Percentiles rank a stretch among this genome's conserved stretches.
Conservation (phyloP, 192 early-diverging fungal species). For the Linnemannia elongata region DNA sequence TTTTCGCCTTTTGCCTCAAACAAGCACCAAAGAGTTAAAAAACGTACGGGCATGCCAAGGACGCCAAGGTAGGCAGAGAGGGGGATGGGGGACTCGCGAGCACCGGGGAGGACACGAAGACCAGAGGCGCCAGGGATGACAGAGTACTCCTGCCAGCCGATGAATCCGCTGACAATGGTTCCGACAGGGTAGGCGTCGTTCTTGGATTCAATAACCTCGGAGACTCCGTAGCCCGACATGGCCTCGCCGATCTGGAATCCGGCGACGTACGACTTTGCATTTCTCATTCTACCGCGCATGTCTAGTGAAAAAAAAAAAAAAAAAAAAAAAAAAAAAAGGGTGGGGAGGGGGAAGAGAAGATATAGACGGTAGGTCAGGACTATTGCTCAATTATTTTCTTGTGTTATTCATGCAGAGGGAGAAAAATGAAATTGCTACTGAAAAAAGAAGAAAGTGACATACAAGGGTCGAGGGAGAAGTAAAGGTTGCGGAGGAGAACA, state of each 20-base stretch:
- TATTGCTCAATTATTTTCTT: neutral
- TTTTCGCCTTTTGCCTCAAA: neutral
- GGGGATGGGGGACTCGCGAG: conserved; percentile 29
- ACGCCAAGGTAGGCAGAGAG: conserved; percentile 41
- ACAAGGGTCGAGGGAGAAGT: conserved; percentile 85
- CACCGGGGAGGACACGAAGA: conserved; percentile 30
- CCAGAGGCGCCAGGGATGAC: conserved; percentile 35
- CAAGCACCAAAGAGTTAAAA: neutral
- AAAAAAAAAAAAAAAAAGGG: no score
- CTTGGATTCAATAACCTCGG: conserved; percentile 77
- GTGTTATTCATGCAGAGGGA: conserved; percentile 28
- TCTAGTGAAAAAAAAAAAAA: conserved; percentile 7
- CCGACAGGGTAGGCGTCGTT: conserved; percentile 71
- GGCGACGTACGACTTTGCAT: conserved; percentile 33
- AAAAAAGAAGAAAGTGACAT: conserved; percentile 55
- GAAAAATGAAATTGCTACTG: conserved; percentile 11
- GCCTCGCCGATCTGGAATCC: conserved; percentile 65
- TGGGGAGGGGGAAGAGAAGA: conserved; percentile 8
- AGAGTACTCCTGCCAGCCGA: conserved; percentile 62
- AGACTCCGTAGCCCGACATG: conserved; percentile 73
- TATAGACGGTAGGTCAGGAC: no score
- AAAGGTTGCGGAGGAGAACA: conserved; percentile 73
- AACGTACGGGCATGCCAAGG: conserved; percentile 54
- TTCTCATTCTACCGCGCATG: conserved; percentile 49
- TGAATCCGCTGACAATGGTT: conserved; percentile 70